A percentile compares a stretch with the other conserved stretches of the same genome.
These are phyloP conservation scores for Talaromyces sp. DNA, from an alignment of 2,329 filamentous ascomycete species.

Conservation along the genomic window DNA sequence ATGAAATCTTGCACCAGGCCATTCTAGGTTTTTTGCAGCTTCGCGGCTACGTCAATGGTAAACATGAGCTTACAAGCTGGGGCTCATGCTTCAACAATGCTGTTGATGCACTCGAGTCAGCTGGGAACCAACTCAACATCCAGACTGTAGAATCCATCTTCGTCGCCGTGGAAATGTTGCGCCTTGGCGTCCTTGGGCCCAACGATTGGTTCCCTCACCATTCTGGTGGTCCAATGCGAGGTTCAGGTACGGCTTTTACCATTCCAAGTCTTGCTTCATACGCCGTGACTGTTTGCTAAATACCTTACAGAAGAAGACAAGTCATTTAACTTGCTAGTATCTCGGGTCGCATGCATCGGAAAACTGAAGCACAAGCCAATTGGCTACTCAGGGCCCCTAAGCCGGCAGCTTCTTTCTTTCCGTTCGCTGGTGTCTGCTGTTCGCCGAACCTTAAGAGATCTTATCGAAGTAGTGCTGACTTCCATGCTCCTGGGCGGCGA, in stretches of 20 bases:
- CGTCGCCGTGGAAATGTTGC: slow-evolving; percentile 77
- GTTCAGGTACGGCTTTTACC: slow-evolving; percentile 36
- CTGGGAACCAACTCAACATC: neutral
- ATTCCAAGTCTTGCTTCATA: neutral
- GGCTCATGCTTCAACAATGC: slow-evolving; percentile 71
- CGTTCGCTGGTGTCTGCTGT: slow-evolving; percentile 76
- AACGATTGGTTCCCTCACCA: slow-evolving; percentile 57
- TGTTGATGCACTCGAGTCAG: slow-evolving; percentile 36
- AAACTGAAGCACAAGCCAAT: slow-evolving; percentile 76
- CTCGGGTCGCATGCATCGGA: slow-evolving; percentile 75
- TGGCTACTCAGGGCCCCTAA: slow-evolving; percentile 90
- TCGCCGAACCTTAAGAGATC: slow-evolving; percentile 70
- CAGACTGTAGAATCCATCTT: slow-evolving; percentile 59
- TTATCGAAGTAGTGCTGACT: slow-evolving; percentile 75
- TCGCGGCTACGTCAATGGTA: slow-evolving; percentile 72
- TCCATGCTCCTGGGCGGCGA: slow-evolving; percentile 78
- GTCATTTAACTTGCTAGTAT: slow-evolving; percentile 71
- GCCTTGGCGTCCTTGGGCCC: slow-evolving; percentile 69
- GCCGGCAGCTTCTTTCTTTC: slow-evolving; percentile 81
- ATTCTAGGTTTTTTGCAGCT: slow-evolving; percentile 88
- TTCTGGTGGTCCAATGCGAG: slow-evolving; percentile 54
- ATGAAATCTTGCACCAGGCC: slow-evolving; percentile 68
- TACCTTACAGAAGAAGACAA: slow-evolving; percentile 63
- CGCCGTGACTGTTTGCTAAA: slow-evolving; percentile 12
- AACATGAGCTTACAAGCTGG: slow-evolving; percentile 77